phyloP scores from a whole-genome alignment of 129 eudicot species.

The Cynara cardunculus region DNA sequence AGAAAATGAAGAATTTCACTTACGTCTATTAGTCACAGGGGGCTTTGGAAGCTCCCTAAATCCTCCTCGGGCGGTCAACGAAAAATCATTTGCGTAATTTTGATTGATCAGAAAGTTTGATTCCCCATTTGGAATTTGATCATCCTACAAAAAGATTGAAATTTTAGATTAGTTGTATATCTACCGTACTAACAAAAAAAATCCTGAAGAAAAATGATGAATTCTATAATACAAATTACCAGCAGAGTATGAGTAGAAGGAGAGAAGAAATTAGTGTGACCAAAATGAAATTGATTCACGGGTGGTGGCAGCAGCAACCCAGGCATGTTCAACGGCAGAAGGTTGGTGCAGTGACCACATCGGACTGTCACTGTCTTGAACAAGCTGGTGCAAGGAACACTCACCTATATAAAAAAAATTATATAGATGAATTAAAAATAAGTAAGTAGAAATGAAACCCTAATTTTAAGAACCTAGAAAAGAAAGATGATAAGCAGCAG shows the following conservation, averaged over 20 bases:
- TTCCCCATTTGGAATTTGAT: conserved; percentile 42
- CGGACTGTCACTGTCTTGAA: conserved; percentile 77
- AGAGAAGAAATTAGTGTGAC: conserved; percentile 41
- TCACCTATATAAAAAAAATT: conserved; percentile 37
- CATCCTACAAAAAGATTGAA: conserved; percentile 37
- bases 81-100: conserved; percentile 28
- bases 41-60: conserved; percentile 60
- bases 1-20: conserved; percentile 12
- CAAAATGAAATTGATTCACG: conserved; percentile 42
- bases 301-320: conserved; percentile 46
- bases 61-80: conserved; percentile 33
- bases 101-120: conserved; percentile 51
- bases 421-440: not conserved
- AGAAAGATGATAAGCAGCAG: not conserved
- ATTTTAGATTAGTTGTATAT: not conserved
- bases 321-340: conserved; percentile 60
- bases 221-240: conserved; percentile 24
- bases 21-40: conserved; percentile 58
- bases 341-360: conserved; percentile 75
- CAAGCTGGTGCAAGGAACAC: conserved; percentile 84
- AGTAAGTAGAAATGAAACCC: conserved; percentile 18
- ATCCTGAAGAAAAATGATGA: not conserved
- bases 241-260: conserved; percentile 34
- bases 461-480: not conserved
- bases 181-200: not conserved